These are phyloP conservation scores for Candida schatavii DNA, from an alignment of 805 yeast species.

Conservation along the genomic window DNA sequence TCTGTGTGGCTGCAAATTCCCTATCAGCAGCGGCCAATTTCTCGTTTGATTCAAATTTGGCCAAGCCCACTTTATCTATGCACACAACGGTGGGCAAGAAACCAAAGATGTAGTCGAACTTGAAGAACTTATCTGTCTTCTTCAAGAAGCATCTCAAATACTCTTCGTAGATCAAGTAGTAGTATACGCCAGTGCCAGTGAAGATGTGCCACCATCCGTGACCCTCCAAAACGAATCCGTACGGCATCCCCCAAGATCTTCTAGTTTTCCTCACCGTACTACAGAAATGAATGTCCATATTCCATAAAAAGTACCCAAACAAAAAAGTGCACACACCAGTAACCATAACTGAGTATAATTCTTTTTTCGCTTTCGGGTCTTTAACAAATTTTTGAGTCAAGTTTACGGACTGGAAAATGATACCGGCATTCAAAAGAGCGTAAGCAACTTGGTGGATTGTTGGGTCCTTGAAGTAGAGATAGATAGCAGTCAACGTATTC, in stretches of 20 bases:
- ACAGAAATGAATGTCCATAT: slow-evolving; percentile 82
- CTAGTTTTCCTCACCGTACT: slow-evolving; percentile 53
- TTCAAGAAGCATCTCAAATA: slow-evolving; percentile 65
- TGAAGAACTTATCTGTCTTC: slow-evolving; percentile 54
- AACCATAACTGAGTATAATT: slow-evolving; percentile 54
- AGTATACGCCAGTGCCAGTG: slow-evolving; percentile 85
- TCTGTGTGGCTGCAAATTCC: slow-evolving; percentile 2
- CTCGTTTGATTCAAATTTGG: slow-evolving; percentile 14
- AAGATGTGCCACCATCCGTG: slow-evolving; percentile 98
- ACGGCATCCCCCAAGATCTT: slow-evolving; percentile 72
- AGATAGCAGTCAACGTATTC: slow-evolving; percentile 61
- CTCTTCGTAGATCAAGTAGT: slow-evolving; percentile 76
- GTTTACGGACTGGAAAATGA: slow-evolving; percentile 57
- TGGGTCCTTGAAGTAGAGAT: slow-evolving; percentile 74
- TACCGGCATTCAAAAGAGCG: slow-evolving; percentile 71
- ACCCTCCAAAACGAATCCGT: slow-evolving; percentile 82
- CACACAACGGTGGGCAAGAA: slow-evolving; percentile 51
- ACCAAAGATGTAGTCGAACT: slow-evolving; percentile 56
- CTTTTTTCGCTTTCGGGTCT: slow-evolving; percentile 43
- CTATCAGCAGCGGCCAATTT: slow-evolving; percentile 11
- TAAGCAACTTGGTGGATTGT: slow-evolving; percentile 86
- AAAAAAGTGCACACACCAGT: slow-evolving; percentile 62
- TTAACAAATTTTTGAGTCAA: slow-evolving; percentile 54
- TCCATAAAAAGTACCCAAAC: slow-evolving; percentile 83
- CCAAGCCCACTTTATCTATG: slow-evolving; percentile 25